phyloP scores from a whole-genome alignment of 1,284 basidiomycete species.

The Coniophora puteana region DNA sequence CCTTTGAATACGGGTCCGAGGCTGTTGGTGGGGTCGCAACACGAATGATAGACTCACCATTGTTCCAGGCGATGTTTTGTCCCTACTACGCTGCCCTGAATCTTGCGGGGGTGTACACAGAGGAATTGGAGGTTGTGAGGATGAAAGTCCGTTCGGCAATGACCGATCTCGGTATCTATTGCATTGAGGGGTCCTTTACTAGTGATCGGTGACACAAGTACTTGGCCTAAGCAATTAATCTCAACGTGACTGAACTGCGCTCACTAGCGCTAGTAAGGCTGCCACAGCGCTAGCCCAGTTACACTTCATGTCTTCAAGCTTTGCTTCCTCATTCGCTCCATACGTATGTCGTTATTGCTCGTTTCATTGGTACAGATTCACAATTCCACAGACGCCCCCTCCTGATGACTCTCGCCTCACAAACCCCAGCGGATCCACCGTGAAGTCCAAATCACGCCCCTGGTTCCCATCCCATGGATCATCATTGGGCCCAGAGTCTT shows the following conservation, averaged over 20 bases:
- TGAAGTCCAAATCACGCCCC: conserved; percentile 35
- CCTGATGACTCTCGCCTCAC: conserved; percentile 55
- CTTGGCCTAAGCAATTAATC: background rate
- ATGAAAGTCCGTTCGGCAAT: conserved; percentile 23
- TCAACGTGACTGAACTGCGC: too few species aligned
- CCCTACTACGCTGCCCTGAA: conserved; percentile 20
- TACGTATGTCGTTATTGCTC: conserved; percentile 37
- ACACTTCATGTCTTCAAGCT: conserved; percentile 23
- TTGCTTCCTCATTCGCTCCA: conserved; percentile 43
- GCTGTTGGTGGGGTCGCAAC: too few species aligned
- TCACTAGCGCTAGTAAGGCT: too few species aligned
- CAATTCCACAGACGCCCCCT: conserved; percentile 44
- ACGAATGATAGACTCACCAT: conserved; percentile 24
- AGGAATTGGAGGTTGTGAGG: too few species aligned
- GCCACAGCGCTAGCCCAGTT: too few species aligned
- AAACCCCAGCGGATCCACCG: conserved; percentile 20
- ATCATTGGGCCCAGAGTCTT: conserved; percentile 31
- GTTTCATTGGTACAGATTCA: conserved; percentile 1
- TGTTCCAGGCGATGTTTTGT: conserved; percentile 12
- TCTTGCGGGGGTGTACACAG: conserved; percentile 20
- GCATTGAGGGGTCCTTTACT: too few species aligned
- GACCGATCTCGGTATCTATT: conserved; percentile 24
- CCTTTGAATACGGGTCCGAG: conserved; percentile 4
- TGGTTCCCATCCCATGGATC: conserved; percentile 54
- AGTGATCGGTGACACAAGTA: background rate